Evolutionary conservation across 768 basidiomycete genomes (phyloP).

Genomic region (Tricholoma matsutake): DNA sequence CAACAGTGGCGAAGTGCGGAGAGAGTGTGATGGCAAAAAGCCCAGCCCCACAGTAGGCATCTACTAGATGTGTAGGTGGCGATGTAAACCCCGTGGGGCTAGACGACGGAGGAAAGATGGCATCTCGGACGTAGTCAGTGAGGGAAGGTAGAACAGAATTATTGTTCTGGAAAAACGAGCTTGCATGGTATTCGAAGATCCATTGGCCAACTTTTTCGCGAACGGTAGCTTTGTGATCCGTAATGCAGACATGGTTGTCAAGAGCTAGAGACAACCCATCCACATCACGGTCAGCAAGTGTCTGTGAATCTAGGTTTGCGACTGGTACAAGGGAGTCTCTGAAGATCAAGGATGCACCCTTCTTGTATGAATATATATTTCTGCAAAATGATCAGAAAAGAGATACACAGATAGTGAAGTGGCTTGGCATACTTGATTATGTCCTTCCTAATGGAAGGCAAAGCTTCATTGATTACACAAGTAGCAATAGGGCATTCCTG

Average conservation of each 20-base stretch:
- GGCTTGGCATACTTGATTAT: slow-evolving; percentile 57
- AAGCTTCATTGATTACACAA: slow-evolving; percentile 66
- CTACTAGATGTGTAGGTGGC: slow-evolving; percentile 81
- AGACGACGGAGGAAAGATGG: slow-evolving; percentile 48
- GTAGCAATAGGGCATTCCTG: slow-evolving; percentile 95
- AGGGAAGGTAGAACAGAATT: slow-evolving; percentile 85
- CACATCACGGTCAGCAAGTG: slow-evolving; percentile 23
- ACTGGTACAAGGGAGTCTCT: slow-evolving; percentile 65
- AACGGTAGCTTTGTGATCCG: slow-evolving; percentile 74
- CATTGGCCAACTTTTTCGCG: slow-evolving; percentile 81
- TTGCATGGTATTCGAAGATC: slow-evolving; percentile 81
- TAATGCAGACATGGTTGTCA: slow-evolving; percentile 73
- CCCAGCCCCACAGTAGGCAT: slow-evolving; percentile 91
- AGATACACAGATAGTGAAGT: background rate
- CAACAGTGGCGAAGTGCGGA: slow-evolving; percentile 66
- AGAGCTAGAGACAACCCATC: slow-evolving; percentile 38
- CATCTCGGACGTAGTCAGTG: slow-evolving; percentile 76
- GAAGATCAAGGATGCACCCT: slow-evolving; percentile 85
- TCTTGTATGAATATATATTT: slow-evolving; percentile 76
- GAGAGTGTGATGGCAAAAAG: slow-evolving; percentile 86
- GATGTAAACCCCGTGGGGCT: slow-evolving; percentile 11
- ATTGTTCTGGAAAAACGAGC: slow-evolving; percentile 99
- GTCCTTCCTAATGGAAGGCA: slow-evolving; percentile 56
- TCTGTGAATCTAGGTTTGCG: slow-evolving; percentile 19
- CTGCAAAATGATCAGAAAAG: slow-evolving; percentile 33